Evolutionary conservation across 331 rosid species (phyloP), one percentile per base, ranked within the genome.

Genomic region (Dryas integrifolia): DNA sequence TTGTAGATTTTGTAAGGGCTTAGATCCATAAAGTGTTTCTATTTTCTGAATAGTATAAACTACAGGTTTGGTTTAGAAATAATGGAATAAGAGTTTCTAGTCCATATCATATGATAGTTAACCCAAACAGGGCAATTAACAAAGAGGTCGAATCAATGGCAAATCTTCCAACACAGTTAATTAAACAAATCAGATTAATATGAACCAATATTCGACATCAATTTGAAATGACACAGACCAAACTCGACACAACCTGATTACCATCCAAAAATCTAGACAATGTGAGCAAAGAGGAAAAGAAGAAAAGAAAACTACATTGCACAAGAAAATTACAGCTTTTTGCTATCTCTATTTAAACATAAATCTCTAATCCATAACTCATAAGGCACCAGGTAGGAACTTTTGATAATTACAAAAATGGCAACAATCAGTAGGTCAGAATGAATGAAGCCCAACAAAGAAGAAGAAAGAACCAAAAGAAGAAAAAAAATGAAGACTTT

Each of bases 321-420:
- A 72, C 58, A 76, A 76, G 65, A 62, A 80, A 67, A 76, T 71
- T 76, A 76, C 77, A 67, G 74, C 78, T 76, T 79, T 75, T 71
- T 72, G 86, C 80, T 65, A 82, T 77, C 69, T 77, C 80, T 80
- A 75, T 65, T 63, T 48, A 63, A 70, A 69, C 58, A 74, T 74
- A 82, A 83, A 86, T 82, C 80, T 84, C 82, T 81, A 85, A 79
- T 67, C 82, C 82, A 80, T 18, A 18, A 18, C 21, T 18, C 21
- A 18, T 48, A 53, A 80, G 79, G 61, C 79, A 78, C 78, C 81
- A 80, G 65, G 76, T 79, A 65, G 75, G 77, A 75, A 80, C 84
- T 86, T 70, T 24, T 86, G 58, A 50, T 51, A 88, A 80, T 88
- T 90, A 92, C 96, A 88, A 84, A 83, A 85, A 85, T 84, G 87